phyloP scores from a whole-genome alignment of 192 early-diverging fungal species.

The Mortierella hygrophila region DNA sequence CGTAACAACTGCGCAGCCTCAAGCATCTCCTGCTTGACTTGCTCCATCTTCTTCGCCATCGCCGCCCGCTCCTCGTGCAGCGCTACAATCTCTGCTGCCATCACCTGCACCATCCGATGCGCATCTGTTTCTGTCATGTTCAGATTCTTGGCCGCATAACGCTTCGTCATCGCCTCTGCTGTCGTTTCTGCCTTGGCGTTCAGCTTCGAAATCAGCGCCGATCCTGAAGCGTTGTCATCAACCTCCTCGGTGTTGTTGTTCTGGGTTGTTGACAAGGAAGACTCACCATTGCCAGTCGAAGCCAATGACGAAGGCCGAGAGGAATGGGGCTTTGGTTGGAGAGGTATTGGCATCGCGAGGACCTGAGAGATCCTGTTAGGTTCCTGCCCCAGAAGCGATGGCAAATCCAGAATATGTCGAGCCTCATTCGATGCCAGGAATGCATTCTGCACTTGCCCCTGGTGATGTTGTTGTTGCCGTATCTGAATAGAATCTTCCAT shows the following conservation, averaged over 20 bases:
- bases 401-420: conserved; percentile 43
- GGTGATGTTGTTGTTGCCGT: background rate
- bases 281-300: background rate
- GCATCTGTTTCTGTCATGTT: conserved; percentile 55
- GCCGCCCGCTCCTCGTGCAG: conserved; percentile 29
- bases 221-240: background rate
- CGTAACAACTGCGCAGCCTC: conserved; percentile 41
- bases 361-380: conserved; percentile 28
- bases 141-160: conserved; percentile 43
- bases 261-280: background rate
- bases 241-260: background rate
- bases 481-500: background rate
- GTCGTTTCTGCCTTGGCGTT: conserved; percentile 26
- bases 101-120: conserved; percentile 45
- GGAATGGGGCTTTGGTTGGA: background rate
- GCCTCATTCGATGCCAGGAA: conserved; percentile 35
- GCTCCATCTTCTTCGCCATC: conserved; percentile 29
- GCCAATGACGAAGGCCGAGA: background rate
- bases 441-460: background rate
- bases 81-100: conserved; percentile 42
- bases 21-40: conserved; percentile 41
- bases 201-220: background rate
- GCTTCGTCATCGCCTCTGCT: conserved; percentile 50
- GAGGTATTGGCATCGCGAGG: conserved; percentile 6
- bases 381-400: conserved; percentile 33